Base-by-base conservation (phyloP, 108 stramenopile species). In the Nitzschia palea region DNA sequence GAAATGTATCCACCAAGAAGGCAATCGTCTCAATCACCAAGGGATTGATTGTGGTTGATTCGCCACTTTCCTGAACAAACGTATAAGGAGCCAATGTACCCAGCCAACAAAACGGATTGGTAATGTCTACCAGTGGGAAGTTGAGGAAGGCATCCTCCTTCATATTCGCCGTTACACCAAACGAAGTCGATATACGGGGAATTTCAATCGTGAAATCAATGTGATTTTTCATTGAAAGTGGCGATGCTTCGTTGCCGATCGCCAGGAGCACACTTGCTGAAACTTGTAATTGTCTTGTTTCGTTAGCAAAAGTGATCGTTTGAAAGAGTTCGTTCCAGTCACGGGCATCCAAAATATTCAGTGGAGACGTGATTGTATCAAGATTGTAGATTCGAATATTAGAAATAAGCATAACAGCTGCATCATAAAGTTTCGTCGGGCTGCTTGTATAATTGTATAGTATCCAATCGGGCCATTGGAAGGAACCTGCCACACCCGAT, bases 41-140 rank as follows among this genome's bases (percentile, higher is more conserved):
- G 5, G 40, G 43, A 48, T 34, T 26, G 8, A 25, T n/a, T 0
- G 0, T 34, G 9, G 44, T 34, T 8, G 0, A 30, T 25, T 34
- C 55, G 8, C 32, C 68, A 33, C 50, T 42, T 26, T 5, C 5
- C 0, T 14, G 12, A 0, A 2, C 37, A 37, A 4, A 34, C 8
- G 29, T 0, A 0, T 23, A 29, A 33, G 36, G 22, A 0, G 30
- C 55, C 4, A 67, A 45, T 44, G 83, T 74, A 35, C 85, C 65
- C 17, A 90, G 57, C 86, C 86, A 91, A 54, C 90, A 91, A 40
- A 86, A 55, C 3, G 73, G 33, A 69, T 91, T 85, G 34, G 73
- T 58, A 10, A 83, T 17, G 62, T 87, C 85, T 20, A 62, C 57
- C 23, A 91, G 61, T 0, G 90, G 90, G 52, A 91, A 86, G 32